Conservation (phyloP, 2,329 filamentous ascomycete species). For the Seiridium cupressi region DNA sequence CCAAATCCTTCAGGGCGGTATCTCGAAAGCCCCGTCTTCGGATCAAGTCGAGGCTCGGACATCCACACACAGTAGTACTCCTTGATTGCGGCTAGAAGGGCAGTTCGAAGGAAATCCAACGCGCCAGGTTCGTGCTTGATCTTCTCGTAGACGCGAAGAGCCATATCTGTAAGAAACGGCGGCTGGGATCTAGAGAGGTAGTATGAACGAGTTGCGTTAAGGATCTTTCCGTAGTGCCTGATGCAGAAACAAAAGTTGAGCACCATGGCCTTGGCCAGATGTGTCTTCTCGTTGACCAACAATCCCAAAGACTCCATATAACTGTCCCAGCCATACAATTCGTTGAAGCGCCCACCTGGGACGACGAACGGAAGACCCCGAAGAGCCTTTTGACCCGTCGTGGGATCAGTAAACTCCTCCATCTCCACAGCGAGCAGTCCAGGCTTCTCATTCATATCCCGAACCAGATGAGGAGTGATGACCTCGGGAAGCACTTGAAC, state of each 20-base stretch:
- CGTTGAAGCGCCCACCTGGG: constrained; percentile 95
- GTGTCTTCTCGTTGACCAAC: constrained; percentile 77
- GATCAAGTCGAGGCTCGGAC: constrained; percentile 73
- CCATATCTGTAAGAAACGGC: constrained; percentile 97
- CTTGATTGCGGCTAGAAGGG: constrained; percentile 91
- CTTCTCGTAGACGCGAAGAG: constrained; percentile 86
- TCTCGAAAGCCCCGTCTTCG: constrained; percentile 73
- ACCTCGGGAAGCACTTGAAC: constrained; percentile 75
- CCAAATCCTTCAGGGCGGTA: constrained; percentile 83
- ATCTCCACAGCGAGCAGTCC: constrained; percentile 89
- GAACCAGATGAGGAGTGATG: constrained; percentile 78
- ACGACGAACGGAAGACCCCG: constrained; percentile 93
- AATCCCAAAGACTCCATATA: constrained; percentile 97
- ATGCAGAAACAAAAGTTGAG: constrained; percentile 98
- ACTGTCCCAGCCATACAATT: constrained; percentile 97
- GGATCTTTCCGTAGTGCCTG: constrained; percentile 95
- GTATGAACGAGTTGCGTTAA: constrained; percentile 95
- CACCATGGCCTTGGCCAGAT: constrained; percentile 93
- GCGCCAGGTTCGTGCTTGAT: constrained; percentile 84
- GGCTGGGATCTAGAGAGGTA: constrained; percentile 94
- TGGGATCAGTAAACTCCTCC: constrained; percentile 68
- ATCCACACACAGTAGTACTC: constrained; percentile 93
- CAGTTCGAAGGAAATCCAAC: constrained; percentile 74
- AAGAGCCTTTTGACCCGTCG: constrained; percentile 68
- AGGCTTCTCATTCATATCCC: constrained; percentile 81